Conservation (phyloP, 495 filamentous ascomycete species). For the Penicillium silybi region DNA sequence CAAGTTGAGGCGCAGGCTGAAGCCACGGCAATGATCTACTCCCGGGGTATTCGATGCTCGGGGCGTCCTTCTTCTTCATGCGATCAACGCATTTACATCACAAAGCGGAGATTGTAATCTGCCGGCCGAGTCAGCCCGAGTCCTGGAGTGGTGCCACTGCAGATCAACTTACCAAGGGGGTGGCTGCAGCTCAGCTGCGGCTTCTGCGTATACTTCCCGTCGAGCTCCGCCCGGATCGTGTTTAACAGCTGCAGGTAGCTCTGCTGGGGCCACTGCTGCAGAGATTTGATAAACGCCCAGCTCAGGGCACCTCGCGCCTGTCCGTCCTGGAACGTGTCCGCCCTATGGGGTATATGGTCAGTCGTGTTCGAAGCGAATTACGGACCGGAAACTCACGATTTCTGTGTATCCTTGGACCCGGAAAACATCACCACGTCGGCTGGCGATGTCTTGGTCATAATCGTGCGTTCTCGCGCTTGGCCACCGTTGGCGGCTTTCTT, state of each 20-base stretch:
- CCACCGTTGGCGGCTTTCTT: slow-evolving; percentile 86
- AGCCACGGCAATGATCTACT: not conserved
- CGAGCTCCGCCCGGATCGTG: slow-evolving; percentile 86
- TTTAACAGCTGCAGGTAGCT: slow-evolving; percentile 94
- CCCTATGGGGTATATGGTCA: slow-evolving; percentile 19
- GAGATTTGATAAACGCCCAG: slow-evolving; percentile 89
- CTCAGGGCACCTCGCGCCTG: slow-evolving; percentile 96
- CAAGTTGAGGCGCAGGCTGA: not conserved
- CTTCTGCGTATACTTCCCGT: slow-evolving; percentile 90
- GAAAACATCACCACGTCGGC: slow-evolving; percentile 98
- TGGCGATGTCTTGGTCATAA: slow-evolving; percentile 86
- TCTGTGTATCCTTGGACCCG: slow-evolving; percentile 94
- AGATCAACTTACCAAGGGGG: slow-evolving; percentile 69
- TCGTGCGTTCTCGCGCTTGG: slow-evolving; percentile 68
- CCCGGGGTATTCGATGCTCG: not conserved
- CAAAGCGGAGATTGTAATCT: slow-evolving; percentile 43
- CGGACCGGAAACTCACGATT: slow-evolving; percentile 38
- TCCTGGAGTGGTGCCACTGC: slow-evolving; percentile 2
- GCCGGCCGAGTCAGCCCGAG: slow-evolving; percentile 16
- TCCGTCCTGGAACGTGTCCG: slow-evolving; percentile 52
- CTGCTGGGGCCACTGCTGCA: slow-evolving; percentile 93
- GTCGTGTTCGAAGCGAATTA: not conserved
- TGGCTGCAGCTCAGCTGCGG: slow-evolving; percentile 97
- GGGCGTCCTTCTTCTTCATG: not conserved
- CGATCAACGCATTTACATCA: slow-evolving; percentile 29